Evolutionary conservation across 352 stramenopile genomes (phyloP).

Genomic region (Phytophthora tubulina): DNA sequence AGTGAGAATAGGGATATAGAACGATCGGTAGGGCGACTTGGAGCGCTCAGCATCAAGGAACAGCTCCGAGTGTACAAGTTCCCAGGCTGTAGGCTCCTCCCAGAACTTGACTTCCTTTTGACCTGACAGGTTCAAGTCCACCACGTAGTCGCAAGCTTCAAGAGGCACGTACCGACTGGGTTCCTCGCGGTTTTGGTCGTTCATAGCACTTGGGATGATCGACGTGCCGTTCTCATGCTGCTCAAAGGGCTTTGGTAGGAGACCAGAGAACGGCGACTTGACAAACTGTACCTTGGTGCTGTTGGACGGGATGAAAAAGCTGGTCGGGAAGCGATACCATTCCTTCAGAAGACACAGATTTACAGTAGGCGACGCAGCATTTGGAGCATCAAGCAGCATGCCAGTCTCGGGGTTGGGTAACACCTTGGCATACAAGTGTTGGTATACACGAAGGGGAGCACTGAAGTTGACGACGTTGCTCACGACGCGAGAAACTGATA

Average conservation of each 20-base stretch:
- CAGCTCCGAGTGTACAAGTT: slow-evolving; percentile 55
- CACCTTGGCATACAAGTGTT: slow-evolving; percentile 68
- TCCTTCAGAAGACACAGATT: slow-evolving; percentile 96
- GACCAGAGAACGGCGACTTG: slow-evolving; percentile 92
- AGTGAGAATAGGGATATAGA: slow-evolving; percentile 83
- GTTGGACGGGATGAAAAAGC: slow-evolving; percentile 95
- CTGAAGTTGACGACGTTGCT: slow-evolving; percentile 82
- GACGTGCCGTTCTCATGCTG: slow-evolving; percentile 68
- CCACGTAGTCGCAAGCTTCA: slow-evolving; percentile 88
- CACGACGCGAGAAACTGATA: slow-evolving; percentile 66
- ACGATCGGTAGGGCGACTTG: slow-evolving; percentile 70
- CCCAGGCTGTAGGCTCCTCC: slow-evolving; percentile 61
- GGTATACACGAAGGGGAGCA: slow-evolving; percentile 76
- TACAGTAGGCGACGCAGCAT: slow-evolving; percentile 20
- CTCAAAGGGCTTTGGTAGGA: slow-evolving; percentile 95
- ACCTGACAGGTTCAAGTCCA: slow-evolving; percentile 83
- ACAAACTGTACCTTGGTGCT: slow-evolving; percentile 90
- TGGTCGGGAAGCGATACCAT: slow-evolving; percentile 98
- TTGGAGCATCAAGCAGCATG: slow-evolving; percentile 27
- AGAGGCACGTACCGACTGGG: slow-evolving; percentile 86
- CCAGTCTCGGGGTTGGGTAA: slow-evolving; percentile 50
- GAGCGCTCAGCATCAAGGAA: slow-evolving; percentile 78
- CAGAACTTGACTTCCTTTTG: slow-evolving; percentile 79
- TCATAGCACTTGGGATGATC: slow-evolving; percentile 88
- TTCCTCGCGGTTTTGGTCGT: slow-evolving; percentile 95